Evolutionary conservation across 768 basidiomycete genomes (phyloP), one percentile per base, ranked within the genome.

Genomic region (Termitomyces titanicus): DNA sequence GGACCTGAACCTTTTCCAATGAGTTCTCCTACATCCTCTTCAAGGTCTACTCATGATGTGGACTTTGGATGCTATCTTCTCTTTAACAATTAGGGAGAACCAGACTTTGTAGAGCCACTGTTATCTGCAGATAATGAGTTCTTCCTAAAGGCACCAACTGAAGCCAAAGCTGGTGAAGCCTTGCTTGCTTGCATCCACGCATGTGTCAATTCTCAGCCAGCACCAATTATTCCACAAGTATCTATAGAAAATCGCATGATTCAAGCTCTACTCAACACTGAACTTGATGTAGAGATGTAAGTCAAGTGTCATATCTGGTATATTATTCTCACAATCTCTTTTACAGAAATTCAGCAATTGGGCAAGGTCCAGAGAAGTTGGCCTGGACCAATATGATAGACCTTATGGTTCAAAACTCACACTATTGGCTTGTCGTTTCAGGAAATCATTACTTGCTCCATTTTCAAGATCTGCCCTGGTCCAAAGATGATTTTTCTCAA

Each of bases 221-320:
- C 9, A 15, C 17, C 8, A 0, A 4, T 27, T 0, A 1, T n/a
- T 45, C 13, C 7, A 0, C 13, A 8, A 5, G 12, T 15, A 15
- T 7, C 17, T 5, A n/a, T 45, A 3, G 3, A 15, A 8, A 45
- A 45, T 15, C 4, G 3, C 17, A 27, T 2, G 1, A 7, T 29
- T 7, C 0, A 27, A 1, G 43, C 25, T 12, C 17, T 45, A 5
- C 24, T 27, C 8, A 8, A 7, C 7, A 8, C 4, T 1, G 7
- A 25, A 3, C 7, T 25, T 17, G 9, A 8, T 45, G 25, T 45
- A 10, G 9, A 45, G 13, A 25, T 45, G 24, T 45, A 27, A n/a
- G 24, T 27, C 9, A 2, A 15, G 6, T 1, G 2, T 17, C 13
- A 2, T 17, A 12, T 45, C 12, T 17, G 1, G 8, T 27, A 5